These are phyloP conservation scores for Cryptococcus floricola DNA, from an alignment of 1,284 basidiomycete species.

Conservation along the genomic window DNA sequence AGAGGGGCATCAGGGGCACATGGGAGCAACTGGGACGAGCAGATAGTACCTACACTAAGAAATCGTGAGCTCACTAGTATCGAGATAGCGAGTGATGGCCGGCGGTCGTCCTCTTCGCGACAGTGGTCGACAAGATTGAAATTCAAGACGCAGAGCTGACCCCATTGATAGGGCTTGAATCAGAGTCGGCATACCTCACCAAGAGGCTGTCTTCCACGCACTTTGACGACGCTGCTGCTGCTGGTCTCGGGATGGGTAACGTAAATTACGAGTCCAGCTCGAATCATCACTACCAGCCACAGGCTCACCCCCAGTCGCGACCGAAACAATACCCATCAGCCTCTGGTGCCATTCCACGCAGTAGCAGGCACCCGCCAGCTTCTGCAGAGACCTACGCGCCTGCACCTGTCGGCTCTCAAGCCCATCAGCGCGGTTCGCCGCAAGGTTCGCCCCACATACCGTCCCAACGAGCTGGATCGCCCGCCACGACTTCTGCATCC, in stretches of 20 bases:
- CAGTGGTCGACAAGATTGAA: neutral
- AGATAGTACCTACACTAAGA: conserved; percentile 31
- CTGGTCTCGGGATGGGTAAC: neutral
- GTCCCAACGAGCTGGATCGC: neutral
- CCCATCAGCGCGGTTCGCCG: neutral
- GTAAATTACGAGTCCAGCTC: neutral
- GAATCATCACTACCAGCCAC: neutral
- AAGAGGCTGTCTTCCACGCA: conserved; percentile 24
- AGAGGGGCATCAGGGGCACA: neutral
- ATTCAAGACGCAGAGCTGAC: neutral
- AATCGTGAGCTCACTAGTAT: conserved; percentile 24
- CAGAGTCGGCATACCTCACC: conserved; percentile 28
- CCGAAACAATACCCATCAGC: neutral
- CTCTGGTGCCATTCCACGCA: neutral
- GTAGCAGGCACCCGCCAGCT: neutral
- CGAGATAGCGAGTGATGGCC: neutral
- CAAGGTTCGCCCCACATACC: neutral
- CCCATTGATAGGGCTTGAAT: conserved; percentile 22
- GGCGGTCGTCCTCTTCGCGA: too few species aligned
- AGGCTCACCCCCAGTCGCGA: neutral
- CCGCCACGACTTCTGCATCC: neutral
- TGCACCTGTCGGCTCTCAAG: neutral
- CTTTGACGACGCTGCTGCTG: conserved; percentile 7
- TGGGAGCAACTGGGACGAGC: conserved; percentile 22
- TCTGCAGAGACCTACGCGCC: neutral